Evolutionary conservation across 2,329 filamentous ascomycete genomes (phyloP).

Genomic region (Graphilbum fragrans): DNA sequence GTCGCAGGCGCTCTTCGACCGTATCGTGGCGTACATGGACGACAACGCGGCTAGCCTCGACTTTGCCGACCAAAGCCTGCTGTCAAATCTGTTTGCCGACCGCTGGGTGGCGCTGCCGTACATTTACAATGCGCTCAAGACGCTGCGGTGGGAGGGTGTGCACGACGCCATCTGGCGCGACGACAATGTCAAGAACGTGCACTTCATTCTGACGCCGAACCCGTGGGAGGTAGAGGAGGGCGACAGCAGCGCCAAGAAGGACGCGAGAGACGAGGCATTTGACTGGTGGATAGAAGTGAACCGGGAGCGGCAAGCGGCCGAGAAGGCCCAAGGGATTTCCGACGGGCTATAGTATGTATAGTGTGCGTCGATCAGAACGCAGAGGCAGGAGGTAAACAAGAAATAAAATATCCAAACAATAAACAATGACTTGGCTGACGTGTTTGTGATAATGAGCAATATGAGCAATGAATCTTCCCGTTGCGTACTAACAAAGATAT

Average conservation of each 20-base stretch:
- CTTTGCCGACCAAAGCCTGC: slow-evolving; percentile 48
- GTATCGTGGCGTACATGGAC: slow-evolving; percentile 40
- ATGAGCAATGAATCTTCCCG: too few species aligned
- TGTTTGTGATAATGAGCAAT: too few species aligned
- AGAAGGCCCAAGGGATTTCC: slow-evolving; percentile 8
- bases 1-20: slow-evolving; percentile 29
- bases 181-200: slow-evolving; percentile 45
- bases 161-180: slow-evolving; percentile 46
- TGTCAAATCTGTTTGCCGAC: slow-evolving; percentile 40
- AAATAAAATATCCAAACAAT: too few species aligned
- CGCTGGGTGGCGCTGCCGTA: slow-evolving; percentile 49
- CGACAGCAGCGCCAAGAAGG: slow-evolving; percentile 15
- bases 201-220: slow-evolving; percentile 47
- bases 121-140: slow-evolving; percentile 52
- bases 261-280: slow-evolving; percentile 30
- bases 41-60: slow-evolving; percentile 30
- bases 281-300: slow-evolving; percentile 44
- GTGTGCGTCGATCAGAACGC: not conserved
- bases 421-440: too few species aligned
- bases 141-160: slow-evolving; percentile 33
- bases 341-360: slow-evolving; percentile 8
- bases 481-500: too few species aligned
- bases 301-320: slow-evolving; percentile 16
- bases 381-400: not conserved
- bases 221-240: slow-evolving; percentile 44